Percentiles rank a stretch among this genome's conserved stretches.
These are phyloP conservation scores for Triangularia verruculosa DNA, from an alignment of 2,329 filamentous ascomycete species.

Conservation along the genomic window DNA sequence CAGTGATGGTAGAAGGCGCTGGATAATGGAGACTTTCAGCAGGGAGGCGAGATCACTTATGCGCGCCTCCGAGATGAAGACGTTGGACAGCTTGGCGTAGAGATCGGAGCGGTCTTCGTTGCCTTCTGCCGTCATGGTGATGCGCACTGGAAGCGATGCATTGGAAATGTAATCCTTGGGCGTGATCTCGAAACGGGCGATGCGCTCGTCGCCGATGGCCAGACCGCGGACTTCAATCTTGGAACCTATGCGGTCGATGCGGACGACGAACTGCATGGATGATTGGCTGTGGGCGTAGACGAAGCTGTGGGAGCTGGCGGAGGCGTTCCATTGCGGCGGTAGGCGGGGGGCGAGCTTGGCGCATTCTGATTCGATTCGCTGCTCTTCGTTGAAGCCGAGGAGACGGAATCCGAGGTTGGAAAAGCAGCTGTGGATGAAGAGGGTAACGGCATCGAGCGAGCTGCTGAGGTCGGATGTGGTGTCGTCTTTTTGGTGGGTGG, in stretches of 20 bases:
- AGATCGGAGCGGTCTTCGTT: slow-evolving; percentile 51
- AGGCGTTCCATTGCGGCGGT: slow-evolving; percentile 76
- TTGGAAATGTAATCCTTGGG: slow-evolving; percentile 72
- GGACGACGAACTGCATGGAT: slow-evolving; percentile 78
- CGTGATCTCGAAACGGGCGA: slow-evolving; percentile 71
- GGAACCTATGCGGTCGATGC: slow-evolving; percentile 74
- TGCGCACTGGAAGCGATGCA: slow-evolving; percentile 53
- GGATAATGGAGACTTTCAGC: slow-evolving; percentile 76
- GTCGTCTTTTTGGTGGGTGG: slow-evolving; percentile 51
- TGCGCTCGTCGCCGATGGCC: slow-evolving; percentile 76
- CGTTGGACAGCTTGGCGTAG: slow-evolving; percentile 47
- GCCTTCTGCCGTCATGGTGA: slow-evolving; percentile 41
- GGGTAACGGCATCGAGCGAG: slow-evolving; percentile 76
- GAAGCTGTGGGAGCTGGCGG: slow-evolving; percentile 70
- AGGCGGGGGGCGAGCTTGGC: slow-evolving; percentile 60
- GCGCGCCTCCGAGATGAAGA: slow-evolving; percentile 72
- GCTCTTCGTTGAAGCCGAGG: slow-evolving; percentile 79
- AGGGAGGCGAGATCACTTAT: slow-evolving; percentile 66
- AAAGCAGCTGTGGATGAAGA: slow-evolving; percentile 84
- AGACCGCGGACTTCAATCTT: slow-evolving; percentile 83
- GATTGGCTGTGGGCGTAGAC: slow-evolving; percentile 85
- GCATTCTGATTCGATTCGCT: slow-evolving; percentile 63
- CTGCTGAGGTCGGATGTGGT: slow-evolving; percentile 62
- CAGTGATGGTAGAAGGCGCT: slow-evolving; percentile 75
- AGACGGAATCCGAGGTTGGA: slow-evolving; percentile 75